Evolutionary conservation across 2,329 filamentous ascomycete genomes (phyloP).

Genomic region (Fusarium papillatum): DNA sequence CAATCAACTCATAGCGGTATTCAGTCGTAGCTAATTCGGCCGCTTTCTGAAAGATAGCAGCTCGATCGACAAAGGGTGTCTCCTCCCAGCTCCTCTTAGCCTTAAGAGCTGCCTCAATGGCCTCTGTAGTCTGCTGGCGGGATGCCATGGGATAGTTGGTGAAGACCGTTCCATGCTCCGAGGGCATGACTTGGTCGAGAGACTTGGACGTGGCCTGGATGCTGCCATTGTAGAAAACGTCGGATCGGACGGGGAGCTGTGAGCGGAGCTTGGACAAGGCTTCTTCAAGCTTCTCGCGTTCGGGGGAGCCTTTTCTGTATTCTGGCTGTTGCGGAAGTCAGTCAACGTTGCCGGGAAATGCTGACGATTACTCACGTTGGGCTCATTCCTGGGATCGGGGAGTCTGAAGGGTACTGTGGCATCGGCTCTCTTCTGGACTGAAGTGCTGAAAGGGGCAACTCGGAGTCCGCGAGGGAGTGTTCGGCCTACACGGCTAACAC

Average conservation of each 20-base stretch:
- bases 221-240: neutral
- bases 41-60: neutral
- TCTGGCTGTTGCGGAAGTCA: neutral
- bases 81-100: neutral
- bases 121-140: neutral
- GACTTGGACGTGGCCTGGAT: neutral
- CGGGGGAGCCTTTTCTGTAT: neutral
- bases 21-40: neutral
- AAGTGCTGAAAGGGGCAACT: neutral
- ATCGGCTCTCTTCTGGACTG: neutral
- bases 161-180: neutral
- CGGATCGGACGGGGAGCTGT: neutral
- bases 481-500: neutral
- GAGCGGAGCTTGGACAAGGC: neutral
- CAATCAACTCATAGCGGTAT: conserved; percentile 1
- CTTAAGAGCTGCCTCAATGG: neutral
- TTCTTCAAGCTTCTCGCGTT: neutral
- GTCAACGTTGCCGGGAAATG: too few relatives aligned
- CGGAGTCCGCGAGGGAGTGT: neutral
- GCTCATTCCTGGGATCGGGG: neutral
- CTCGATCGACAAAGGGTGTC: neutral
- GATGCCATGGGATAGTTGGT: neutral
- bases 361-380: neutral
- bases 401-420: neutral
- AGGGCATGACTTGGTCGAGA: neutral